These are phyloP conservation scores for Moesziomyces parantarcticus DNA, from an alignment of 1,284 basidiomycete species.

Conservation along the genomic window DNA sequence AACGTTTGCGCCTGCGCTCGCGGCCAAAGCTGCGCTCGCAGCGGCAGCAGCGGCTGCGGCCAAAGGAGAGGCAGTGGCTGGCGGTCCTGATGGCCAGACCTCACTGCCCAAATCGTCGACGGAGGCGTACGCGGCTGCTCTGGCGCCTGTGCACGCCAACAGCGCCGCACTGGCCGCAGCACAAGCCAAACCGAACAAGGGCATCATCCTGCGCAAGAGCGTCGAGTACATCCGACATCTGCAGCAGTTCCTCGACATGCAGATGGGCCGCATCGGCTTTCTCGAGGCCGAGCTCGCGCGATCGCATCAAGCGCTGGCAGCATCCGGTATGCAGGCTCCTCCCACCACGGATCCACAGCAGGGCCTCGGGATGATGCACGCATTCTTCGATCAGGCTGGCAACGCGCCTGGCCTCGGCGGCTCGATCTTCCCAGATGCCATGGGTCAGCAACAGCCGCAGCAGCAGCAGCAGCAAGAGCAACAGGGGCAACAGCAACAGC, in stretches of 20 bases:
- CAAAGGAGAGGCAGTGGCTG: conserved; percentile 25
- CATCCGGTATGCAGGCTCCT: conserved; percentile 47
- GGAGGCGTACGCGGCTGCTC: conserved; percentile 47
- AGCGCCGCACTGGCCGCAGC: conserved; percentile 59
- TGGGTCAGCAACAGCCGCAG: conserved; percentile 1
- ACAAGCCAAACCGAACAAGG: conserved; percentile 66
- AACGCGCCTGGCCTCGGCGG: conserved; percentile 3
- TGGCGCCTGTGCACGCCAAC: conserved; percentile 57
- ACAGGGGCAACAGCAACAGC: conserved; percentile 12
- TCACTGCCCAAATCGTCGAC: conserved; percentile 47
- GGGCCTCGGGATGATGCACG: conserved; percentile 47
- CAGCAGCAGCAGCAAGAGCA: conserved; percentile 28
- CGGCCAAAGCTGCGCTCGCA: conserved; percentile 48
- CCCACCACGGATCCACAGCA: conserved; percentile 45
- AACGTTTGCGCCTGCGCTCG: conserved; percentile 47
- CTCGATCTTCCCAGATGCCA: conserved; percentile 13
- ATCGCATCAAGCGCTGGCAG: conserved; percentile 38
- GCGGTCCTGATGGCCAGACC: conserved; percentile 10
- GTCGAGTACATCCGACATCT: conserved; percentile 66
- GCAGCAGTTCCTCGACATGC: conserved; percentile 64
- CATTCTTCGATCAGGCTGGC: conserved; percentile 33
- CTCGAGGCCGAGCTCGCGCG: conserved; percentile 56
- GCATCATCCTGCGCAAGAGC: conserved; percentile 65
- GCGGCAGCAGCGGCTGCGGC: conserved; percentile 39
- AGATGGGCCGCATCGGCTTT: conserved; percentile 56